Base-by-base conservation (phyloP, 2,329 filamentous ascomycete genomes). In the Purpureocillium takamizusanense region DNA sequence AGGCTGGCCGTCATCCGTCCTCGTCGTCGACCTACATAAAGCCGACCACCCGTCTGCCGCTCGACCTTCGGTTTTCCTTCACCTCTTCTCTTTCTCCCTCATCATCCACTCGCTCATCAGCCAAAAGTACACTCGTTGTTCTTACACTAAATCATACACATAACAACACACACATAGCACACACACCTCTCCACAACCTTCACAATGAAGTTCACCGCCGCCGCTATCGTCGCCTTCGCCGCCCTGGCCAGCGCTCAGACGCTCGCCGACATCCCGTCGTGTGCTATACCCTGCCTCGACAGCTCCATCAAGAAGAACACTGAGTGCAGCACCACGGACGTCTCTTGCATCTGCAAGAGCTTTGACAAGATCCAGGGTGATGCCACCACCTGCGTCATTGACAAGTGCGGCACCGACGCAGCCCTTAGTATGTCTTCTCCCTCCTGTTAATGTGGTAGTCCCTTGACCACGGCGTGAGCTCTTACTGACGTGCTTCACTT, bases 201-300 rank as follows among this genome's bases (percentile, higher is more conserved):
- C 56, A 64, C 59, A 23, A 64, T 64, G 61, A 64, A 63, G 60
- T 57, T 46, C 42, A 23, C 51, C 52, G 39, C 59, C 40, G 36
- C 59, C 47, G 54, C 53, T 42, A 49, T 56, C 45, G 37, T 60
- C 40, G 49, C 54, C 50, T 50, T 63, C 45, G 55, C 55, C 47
- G 51, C 57, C 41, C 46, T 55, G 38, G 62, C 49, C 33, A 45
- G 47, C 38, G 63, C 62, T 46, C 57, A 62, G 56, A 46, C 49
- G 41, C 47, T 42, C 37, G 34, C 18, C 32, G 59, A 62, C 42
- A 53, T 65, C 40, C 63, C 64, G 48, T 36, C 42, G 40, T 67
- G 64, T 48, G 61, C 63, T 28, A 32, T 54, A n/a, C 37, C 52
- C 30, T 66, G 63, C 52, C 51, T 67, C 28, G 46, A 52, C 46